Evolutionary conservation across 2,329 filamentous ascomycete species (phyloP), one percentile per base, ranked within the genome.

Genomic region (Gliomastix tumulicola): DNA sequence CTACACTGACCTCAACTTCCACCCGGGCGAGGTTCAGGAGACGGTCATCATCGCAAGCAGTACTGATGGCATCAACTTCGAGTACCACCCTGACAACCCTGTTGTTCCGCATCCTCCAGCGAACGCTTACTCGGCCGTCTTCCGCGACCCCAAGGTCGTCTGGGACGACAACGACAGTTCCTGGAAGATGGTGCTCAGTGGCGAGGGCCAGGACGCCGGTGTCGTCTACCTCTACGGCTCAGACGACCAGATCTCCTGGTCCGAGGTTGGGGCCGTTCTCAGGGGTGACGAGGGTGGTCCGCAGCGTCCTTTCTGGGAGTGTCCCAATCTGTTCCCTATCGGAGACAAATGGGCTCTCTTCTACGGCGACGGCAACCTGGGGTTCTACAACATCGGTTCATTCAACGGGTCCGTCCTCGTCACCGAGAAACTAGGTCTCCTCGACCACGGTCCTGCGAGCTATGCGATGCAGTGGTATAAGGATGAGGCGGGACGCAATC

Each of bases 401-500:
- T 51, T 44, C 34, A 44, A 51, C 30, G 48, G 49, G 4, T 37
- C 36, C 5, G 30, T 37, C 5, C 51, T 53, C 35, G 46, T 20
- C 12, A 46, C 45, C 40, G 48, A 51, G 38, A 50, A 49, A 40
- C 42, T 38, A 7, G 50, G 48, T 2, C 45, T 49, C 18, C 19
- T 53, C 13, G 48, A 53, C 30, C 43, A 40, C 25, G 49, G 50
- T 21, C 50, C 50, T 25, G 43, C 44, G n/a, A 50, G 46, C 40
- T 53, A 53, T 33, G 49, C 53, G 4, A 49, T 46, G 44, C 54
- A 56, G 41, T 54, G 51, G 53, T 56, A 53, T 41, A 38, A 47
- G 30, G 54, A 56, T 37, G 44, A 47, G 17, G 32, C 42, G 6
- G 54, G 54, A 2, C 52, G 49, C 30, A 36, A 50, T 36, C 41